Evolutionary conservation across 1,284 basidiomycete species (phyloP), one percentile per base, ranked within the genome.

Genomic region (Erythrobasidium hasegawianum): DNA sequence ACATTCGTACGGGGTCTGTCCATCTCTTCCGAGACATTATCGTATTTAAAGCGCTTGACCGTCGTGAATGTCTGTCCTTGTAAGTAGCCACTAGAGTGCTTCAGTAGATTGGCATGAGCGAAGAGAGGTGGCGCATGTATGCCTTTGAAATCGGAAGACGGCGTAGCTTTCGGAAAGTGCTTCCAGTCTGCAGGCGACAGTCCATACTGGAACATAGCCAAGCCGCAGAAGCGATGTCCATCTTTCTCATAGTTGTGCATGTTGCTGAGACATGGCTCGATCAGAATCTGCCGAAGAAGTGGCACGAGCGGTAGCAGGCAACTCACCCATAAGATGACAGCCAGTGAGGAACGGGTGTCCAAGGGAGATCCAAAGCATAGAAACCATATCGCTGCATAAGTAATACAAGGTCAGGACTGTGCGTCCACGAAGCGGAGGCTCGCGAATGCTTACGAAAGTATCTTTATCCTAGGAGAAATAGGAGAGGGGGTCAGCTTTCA

Each of bases 101-200:
- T 81, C 47, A 81, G 75, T 29, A 81, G 74, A 70, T 81, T 81
- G 2, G 78, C 77, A 64, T 80, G 80, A 22, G 78, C 72, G 73
- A 81, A 81, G 0, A 78, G 75, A 0, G 80, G 80, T 26, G 72
- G 70, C 9, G 79, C 77, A 64, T 77, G 76, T 10, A 50, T 47
- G 16, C 20, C 14, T 4, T 39, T 47, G 33, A 58, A 38, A 43
- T 26, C 38, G 1, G 41, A 33, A 26, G 66, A 53, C 9, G 60
- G 24, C 13, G 18, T 59, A 14, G 54, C 40, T 16, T 9, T 18
- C 10, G 29, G 60, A 18, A 40, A 65, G 13, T 65, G 45, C 11
- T 38, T 22, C 70, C 69, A 71, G 33, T 71, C 71, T 2, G 3
- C 38, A 62, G 77, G 73, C 47, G 76, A 70, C 10, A 73, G 69